phyloP scores from a whole-genome alignment of 495 filamentous ascomycete genomes.

The Barbatosphaeria neglecta region DNA sequence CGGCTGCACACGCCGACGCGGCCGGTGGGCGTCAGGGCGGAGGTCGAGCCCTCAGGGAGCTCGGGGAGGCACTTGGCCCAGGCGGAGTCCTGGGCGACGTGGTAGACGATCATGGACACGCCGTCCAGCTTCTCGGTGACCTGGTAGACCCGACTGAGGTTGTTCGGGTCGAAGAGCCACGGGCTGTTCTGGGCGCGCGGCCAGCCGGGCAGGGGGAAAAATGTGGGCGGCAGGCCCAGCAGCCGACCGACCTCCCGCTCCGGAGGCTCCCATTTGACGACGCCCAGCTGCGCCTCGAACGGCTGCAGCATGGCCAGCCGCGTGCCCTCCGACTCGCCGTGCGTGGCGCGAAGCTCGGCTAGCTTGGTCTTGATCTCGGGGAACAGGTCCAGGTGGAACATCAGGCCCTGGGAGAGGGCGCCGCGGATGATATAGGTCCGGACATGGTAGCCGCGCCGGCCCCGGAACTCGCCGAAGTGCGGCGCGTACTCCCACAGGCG shows the following conservation, averaged over 20 bases:
- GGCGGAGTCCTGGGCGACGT: neutral
- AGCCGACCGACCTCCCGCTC: neutral
- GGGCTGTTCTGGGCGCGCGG: slow-evolving; percentile 3
- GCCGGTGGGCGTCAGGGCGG: slow-evolving; percentile 1
- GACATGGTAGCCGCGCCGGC: slow-evolving; percentile 4
- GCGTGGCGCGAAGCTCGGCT: neutral
- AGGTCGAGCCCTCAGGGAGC: neutral
- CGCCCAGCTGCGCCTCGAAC: slow-evolving; percentile 5
- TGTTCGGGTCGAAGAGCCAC: slow-evolving; percentile 1
- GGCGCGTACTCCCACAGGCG: slow-evolving; percentile 6
- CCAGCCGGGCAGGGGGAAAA: slow-evolving; percentile 7
- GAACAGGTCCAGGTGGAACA: slow-evolving; percentile 5
- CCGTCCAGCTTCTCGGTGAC: slow-evolving; percentile 16
- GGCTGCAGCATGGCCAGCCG: slow-evolving; percentile 1
- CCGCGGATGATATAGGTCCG: neutral
- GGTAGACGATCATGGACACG: slow-evolving; percentile 13
- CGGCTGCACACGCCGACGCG: slow-evolving; percentile 7
- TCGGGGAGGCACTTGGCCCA: slow-evolving; percentile 1
- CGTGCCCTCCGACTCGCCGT: neutral
- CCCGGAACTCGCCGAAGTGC: neutral
- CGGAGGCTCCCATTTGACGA: slow-evolving; percentile 10
- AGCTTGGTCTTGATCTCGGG: slow-evolving; percentile 1
- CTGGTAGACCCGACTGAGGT: slow-evolving; percentile 4
- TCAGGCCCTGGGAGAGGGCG: slow-evolving; percentile 8
- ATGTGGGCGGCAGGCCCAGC: slow-evolving; percentile 3